phyloP scores from a whole-genome alignment of 495 filamentous ascomycete species.

The Aspergillus sparsus region DNA sequence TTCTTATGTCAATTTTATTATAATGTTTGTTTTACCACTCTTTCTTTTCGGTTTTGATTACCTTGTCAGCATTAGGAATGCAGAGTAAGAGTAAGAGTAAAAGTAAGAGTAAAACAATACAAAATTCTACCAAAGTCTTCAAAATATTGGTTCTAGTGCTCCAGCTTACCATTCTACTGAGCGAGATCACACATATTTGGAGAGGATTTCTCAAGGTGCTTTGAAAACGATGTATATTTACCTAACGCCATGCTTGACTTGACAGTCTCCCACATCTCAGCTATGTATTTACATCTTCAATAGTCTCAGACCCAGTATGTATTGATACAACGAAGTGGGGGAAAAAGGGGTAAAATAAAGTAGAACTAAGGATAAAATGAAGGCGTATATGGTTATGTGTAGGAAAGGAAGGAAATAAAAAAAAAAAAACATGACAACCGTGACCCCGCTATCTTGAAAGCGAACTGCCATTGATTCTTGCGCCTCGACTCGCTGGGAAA shows the following conservation, averaged over 20 bases:
- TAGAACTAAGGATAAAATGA: not conserved
- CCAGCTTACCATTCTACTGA: too few relatives aligned
- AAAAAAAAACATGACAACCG: not conserved
- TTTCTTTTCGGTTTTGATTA: slow-evolving; percentile 1
- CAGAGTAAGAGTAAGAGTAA: slow-evolving; percentile 8
- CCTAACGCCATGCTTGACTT: slow-evolving; percentile 19
- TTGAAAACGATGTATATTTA: not conserved
- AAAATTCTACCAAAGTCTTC: too few relatives aligned
- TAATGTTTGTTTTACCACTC: slow-evolving; percentile 13
- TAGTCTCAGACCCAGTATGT: not conserved
- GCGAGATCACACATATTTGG: too few relatives aligned
- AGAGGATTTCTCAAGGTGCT: not conserved
- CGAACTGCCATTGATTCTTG: slow-evolving; percentile 29
- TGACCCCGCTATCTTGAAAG: slow-evolving; percentile 12
- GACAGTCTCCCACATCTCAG: not conserved
- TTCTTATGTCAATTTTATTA: slow-evolving; percentile 28
- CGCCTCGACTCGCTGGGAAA: slow-evolving; percentile 52
- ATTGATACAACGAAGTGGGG: not conserved
- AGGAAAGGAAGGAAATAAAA: not conserved
- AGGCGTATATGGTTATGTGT: too few relatives aligned
- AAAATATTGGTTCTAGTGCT: too few relatives aligned
- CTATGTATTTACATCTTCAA: not conserved
- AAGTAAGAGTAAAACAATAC: too few relatives aligned
- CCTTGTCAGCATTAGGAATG: not conserved
- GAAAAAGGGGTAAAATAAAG: not conserved